Conservation (phyloP, 768 basidiomycete species). For the Tulasnella calospora region DNA sequence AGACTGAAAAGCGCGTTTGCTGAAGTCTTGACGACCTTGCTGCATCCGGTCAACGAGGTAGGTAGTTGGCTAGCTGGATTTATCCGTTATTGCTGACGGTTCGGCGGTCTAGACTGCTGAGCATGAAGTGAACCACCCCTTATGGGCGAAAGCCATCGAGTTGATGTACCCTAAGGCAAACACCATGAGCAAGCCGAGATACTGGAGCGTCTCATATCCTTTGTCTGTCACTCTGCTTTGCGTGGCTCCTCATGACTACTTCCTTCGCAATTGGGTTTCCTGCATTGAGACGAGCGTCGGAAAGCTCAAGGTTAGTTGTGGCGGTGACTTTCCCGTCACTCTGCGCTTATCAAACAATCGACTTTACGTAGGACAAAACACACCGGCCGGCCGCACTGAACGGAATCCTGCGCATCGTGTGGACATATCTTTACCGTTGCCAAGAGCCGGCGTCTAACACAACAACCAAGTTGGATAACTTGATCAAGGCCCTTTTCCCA, state of each 20-base stretch:
- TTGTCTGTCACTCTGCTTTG: conserved; percentile 78
- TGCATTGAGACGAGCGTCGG: conserved; percentile 67
- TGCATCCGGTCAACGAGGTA: conserved; percentile 89
- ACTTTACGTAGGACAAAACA: conserved; percentile 60
- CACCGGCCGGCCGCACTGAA: conserved; percentile 69
- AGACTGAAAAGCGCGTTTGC: conserved; percentile 81
- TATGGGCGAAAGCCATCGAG: conserved; percentile 90
- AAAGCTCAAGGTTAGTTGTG: conserved; percentile 66
- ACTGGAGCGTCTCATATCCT: conserved; percentile 84
- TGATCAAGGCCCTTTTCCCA: conserved; percentile 78
- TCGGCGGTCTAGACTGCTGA: conserved; percentile 64
- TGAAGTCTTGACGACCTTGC: conserved; percentile 65
- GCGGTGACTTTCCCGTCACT: not conserved
- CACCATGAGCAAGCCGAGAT: conserved; percentile 81
- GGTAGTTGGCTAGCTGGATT: conserved; percentile 12
- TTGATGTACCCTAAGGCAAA: conserved; percentile 73
- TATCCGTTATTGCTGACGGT: not conserved
- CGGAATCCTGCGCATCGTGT: conserved; percentile 74
- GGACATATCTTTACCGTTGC: conserved; percentile 95
- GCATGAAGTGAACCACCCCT: conserved; percentile 91
- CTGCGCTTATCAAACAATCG: conserved; percentile 25
- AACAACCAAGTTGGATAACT: conserved; percentile 68
- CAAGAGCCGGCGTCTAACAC: conserved; percentile 76
- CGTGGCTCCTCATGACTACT: conserved; percentile 79
- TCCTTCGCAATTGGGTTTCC: conserved; percentile 72